A percentile compares a stretch with the other conserved stretches of the same genome.
These are phyloP conservation scores for Sechiopsis laciniata DNA, from an alignment of 306 rosid genomes.

Conservation along the genomic window DNA sequence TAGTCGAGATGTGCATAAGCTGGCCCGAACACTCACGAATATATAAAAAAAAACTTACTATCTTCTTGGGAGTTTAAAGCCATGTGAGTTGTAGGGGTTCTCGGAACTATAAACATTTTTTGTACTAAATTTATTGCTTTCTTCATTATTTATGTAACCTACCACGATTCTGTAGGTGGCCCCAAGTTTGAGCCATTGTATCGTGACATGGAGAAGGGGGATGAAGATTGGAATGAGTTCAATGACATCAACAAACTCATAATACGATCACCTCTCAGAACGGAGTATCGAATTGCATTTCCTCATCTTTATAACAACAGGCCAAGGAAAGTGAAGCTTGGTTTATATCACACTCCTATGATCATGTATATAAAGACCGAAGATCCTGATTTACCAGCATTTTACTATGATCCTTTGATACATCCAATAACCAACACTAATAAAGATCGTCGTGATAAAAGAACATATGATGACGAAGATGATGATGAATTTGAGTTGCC, in stretches of 20 bases:
- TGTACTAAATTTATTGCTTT: neutral
- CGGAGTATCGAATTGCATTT: conserved; percentile 94
- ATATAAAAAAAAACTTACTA: neutral
- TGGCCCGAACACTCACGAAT: too few relatives aligned
- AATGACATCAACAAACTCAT: conserved; percentile 97
- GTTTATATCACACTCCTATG: conserved; percentile 95
- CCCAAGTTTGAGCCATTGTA: conserved; percentile 98
- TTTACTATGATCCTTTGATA: conserved; percentile 94
- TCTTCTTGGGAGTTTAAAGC: neutral
- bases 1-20: too few relatives aligned
- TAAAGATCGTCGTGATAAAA: conserved; percentile 91
- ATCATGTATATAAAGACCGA: conserved; percentile 91
- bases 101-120: neutral
- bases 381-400: conserved; percentile 98
- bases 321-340: conserved; percentile 95
- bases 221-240: conserved; percentile 99
- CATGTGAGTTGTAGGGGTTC: neutral
- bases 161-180: conserved; percentile 52
- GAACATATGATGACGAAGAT: conserved; percentile 65
- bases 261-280: conserved; percentile 95
- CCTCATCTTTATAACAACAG: conserved; percentile 98
- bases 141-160: neutral
- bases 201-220: conserved; percentile 99
- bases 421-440: conserved; percentile 81
- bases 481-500: conserved; percentile 78